Base-by-base conservation (phyloP, 2,329 filamentous ascomycete species). In the Penicillium crustosum region DNA sequence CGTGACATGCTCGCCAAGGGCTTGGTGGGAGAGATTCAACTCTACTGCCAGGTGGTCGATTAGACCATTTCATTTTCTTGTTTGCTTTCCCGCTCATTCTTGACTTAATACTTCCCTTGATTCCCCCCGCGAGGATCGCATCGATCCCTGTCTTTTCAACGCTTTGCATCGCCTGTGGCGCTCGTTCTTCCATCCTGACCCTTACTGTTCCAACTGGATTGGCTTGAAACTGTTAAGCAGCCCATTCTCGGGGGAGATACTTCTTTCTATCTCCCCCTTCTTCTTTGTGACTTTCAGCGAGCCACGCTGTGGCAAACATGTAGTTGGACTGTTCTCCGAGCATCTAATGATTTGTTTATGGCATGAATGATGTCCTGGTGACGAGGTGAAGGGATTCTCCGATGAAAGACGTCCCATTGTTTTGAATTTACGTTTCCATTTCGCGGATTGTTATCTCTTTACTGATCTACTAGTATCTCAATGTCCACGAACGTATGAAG, bases 1-100 rank as follows among this genome's bases (percentile, higher is more conserved):
- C 80, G 82, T 59, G 82, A 85, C 35, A 79, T 83, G 66, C 81
- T 85, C 44, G 82, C 73, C 51, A 82, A 84, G 51, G 88, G 88
- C 43, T 87, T 89, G 64, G 87, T 95, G 43, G 92, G 91, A 64
- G 92, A 96, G 81, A 95, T 96, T 74, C 90, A 96, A 73, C 84
- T 94, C 60, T 93, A 89, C 78, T 93, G 90, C 76, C 80, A 82
- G 80, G 88, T 64, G 79, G 85, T 71, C 53, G 73, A 76, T 53
- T 75, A 71, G 48, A 58, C 36, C 25, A 13, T 39, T 53, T 53
- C 33, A 49, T 43, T 57, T 50, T 48, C 44, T 55, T 31, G 29
- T 49, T 58, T 48, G 54, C 38, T 52, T 44, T 58, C 55, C 38
- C 35, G 27, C 55, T 53, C 55, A 17, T 33, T 54, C 35, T 55